phyloP scores from a whole-genome alignment of 2,329 filamentous ascomycete genomes.

The Sporothrix globosa region DNA sequence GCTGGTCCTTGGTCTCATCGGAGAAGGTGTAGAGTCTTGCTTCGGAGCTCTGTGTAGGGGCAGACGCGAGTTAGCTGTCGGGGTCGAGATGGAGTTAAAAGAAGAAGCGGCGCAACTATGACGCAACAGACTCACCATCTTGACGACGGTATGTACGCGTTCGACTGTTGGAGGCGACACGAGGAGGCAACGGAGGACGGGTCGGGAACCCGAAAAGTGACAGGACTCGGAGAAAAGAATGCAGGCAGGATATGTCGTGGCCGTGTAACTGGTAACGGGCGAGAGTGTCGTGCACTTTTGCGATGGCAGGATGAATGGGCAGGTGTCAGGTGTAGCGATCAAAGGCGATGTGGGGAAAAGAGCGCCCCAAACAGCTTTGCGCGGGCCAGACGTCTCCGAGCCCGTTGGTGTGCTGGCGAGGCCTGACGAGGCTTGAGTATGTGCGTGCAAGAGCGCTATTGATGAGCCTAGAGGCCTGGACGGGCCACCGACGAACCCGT shows the following conservation, averaged over 20 bases:
- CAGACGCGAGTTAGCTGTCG: background rate
- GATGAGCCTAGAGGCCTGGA: background rate
- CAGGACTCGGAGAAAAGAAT: background rate
- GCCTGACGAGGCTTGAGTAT: too few relatives aligned
- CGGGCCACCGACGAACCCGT: background rate
- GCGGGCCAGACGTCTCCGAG: conserved; percentile 7
- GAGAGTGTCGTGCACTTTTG: background rate
- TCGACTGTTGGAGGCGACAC: too few relatives aligned
- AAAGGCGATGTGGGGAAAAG: background rate
- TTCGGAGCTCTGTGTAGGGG: conserved; percentile 65
- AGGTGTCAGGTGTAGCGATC: background rate
- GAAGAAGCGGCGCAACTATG: background rate
- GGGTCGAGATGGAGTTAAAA: background rate
- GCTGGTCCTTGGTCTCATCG: conserved; percentile 80
- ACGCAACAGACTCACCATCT: conserved; percentile 6
- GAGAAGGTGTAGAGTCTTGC: conserved; percentile 91
- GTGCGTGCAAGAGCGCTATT: background rate
- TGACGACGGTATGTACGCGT: background rate
- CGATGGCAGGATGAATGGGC: background rate
- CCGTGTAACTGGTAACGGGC: background rate
- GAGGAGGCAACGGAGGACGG: background rate
- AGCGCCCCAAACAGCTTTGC: background rate
- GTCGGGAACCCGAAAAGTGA: background rate
- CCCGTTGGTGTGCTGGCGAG: too few relatives aligned
- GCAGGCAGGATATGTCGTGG: background rate